Base-by-base conservation (phyloP, 345 rosid species). In the Pistacia atlantica region DNA sequence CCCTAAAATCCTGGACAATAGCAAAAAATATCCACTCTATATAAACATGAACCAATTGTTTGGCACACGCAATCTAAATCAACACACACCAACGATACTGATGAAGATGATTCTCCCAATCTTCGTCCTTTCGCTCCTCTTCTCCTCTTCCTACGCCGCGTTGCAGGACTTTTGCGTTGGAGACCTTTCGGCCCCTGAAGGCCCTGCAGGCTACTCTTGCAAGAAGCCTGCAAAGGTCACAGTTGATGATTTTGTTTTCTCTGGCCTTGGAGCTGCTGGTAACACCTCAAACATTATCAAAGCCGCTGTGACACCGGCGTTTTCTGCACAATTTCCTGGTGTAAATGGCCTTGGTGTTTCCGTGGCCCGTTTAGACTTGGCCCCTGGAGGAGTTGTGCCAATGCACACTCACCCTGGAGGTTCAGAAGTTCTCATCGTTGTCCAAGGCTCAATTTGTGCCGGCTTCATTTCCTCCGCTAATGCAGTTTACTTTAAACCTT, bases 381-480 rank as follows among this genome's bases (percentile, higher is more conserved):
- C 92, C 4, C 35, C 9, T 2, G 91, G 85, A 0, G 98, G 98
- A 35, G 97, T 94, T 33, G 54, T 92, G 59, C 97, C 97, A 7
- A 84, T 92, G 73, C 97, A 92, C 85, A 90, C 96, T 16, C 98
- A 92, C 82, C 98, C 98, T 2, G 90, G 91, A 5, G 97, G 65
- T 46, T 82, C 93, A 0, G 97, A 94, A 75, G 73, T 84, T 17
- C 85, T 92, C 4, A 0, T 89, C 11, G 96, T 94, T 3, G 3
- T 87, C 0, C 71, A 86, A 61, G 98, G 97, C 55, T 11, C 89
- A 22, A 86, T 94, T 48, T 84, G 86, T 65, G 98, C 97, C 0
- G 98, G 98, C 8, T 94, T 94, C 84, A 82, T 94, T 13, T 87
- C 95, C n/a, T 84, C 91, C 0, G 91, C 88, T 5, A 91, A 92